These are phyloP conservation scores for Tieghemostelium lacteum DNA, from an alignment of 78 protist species.

Conservation along the genomic window DNA sequence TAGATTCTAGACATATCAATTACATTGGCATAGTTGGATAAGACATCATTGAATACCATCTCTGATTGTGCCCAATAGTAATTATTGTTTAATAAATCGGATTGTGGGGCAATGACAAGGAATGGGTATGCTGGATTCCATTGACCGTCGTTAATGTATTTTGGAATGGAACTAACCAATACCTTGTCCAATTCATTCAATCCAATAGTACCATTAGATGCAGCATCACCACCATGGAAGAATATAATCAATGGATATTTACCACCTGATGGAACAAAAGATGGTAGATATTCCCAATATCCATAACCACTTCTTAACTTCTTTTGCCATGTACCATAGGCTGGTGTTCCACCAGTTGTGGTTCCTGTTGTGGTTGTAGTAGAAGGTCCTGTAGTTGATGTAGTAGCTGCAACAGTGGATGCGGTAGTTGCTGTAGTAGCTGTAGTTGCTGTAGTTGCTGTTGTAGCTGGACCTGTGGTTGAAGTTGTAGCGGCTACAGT, in stretches of 20 bases:
- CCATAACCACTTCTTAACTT: slow-evolving; percentile 64
- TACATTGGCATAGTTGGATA: neutral
- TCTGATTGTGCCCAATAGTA: too few relatives aligned
- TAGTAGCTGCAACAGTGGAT: slow-evolving; percentile 65
- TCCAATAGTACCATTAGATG: too few relatives aligned
- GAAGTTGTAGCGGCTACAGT: too few relatives aligned
- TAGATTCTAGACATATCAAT: neutral
- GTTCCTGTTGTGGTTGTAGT: too few relatives aligned
- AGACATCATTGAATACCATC: neutral
- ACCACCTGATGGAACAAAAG: slow-evolving; percentile 19
- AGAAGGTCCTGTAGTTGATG: slow-evolving; percentile 83
- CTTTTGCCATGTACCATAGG: slow-evolving; percentile 61
- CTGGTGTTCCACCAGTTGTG: too few relatives aligned
- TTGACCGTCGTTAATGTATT: neutral
- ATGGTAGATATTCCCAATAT: slow-evolving; percentile 64
- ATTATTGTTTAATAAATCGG: neutral
- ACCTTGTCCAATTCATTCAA: neutral
- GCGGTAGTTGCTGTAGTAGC: neutral
- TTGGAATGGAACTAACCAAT: neutral
- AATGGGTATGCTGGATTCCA: neutral
- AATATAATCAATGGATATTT: slow-evolving; percentile 36
- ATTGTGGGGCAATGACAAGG: neutral
- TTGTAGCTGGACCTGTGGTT: too few relatives aligned
- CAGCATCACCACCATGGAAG: slow-evolving; percentile 74
- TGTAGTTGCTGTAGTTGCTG: neutral